These are phyloP conservation scores for Grosmannia clavigera DNA, from an alignment of 2,329 filamentous ascomycete genomes.

Conservation along the genomic window DNA sequence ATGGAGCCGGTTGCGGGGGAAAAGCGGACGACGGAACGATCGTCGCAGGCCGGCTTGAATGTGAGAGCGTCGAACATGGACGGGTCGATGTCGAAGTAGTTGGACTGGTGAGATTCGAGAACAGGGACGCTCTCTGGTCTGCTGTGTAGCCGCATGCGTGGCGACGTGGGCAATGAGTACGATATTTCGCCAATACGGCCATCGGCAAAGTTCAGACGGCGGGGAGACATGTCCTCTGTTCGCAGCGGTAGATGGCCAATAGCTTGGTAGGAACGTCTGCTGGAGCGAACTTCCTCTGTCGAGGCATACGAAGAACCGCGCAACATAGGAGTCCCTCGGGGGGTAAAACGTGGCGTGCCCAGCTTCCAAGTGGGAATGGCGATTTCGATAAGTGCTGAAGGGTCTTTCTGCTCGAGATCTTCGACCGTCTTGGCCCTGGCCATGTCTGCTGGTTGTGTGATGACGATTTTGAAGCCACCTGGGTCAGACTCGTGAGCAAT, in stretches of 20 bases:
- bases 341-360: slow-evolving; percentile 69
- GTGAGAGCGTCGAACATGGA: slow-evolving; percentile 74
- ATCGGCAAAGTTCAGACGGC: background rate
- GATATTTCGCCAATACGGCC: background rate
- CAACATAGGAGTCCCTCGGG: slow-evolving; percentile 62
- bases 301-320: slow-evolving; percentile 72
- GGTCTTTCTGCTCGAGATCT: slow-evolving; percentile 28
- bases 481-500: slow-evolving; percentile 41
- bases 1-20: slow-evolving; percentile 59
- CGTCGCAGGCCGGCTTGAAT: slow-evolving; percentile 65
- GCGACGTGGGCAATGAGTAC: background rate
- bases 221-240: slow-evolving; percentile 13
- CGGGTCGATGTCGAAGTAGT: slow-evolving; percentile 47
- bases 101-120: slow-evolving; percentile 31
- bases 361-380: slow-evolving; percentile 76
- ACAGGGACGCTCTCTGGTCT: slow-evolving; percentile 7
- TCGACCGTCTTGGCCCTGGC: slow-evolving; percentile 50
- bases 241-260: slow-evolving; percentile 24
- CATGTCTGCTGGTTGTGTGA: slow-evolving; percentile 56
- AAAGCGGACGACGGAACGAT: slow-evolving; percentile 72
- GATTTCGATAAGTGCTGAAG: slow-evolving; percentile 46
- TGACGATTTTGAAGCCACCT: slow-evolving; percentile 67
- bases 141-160: background rate
- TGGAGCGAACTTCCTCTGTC: slow-evolving; percentile 58
- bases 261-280: slow-evolving; percentile 26